phyloP scores from a whole-genome alignment of 495 filamentous ascomycete genomes.

The Parachaetomium inaequale region DNA sequence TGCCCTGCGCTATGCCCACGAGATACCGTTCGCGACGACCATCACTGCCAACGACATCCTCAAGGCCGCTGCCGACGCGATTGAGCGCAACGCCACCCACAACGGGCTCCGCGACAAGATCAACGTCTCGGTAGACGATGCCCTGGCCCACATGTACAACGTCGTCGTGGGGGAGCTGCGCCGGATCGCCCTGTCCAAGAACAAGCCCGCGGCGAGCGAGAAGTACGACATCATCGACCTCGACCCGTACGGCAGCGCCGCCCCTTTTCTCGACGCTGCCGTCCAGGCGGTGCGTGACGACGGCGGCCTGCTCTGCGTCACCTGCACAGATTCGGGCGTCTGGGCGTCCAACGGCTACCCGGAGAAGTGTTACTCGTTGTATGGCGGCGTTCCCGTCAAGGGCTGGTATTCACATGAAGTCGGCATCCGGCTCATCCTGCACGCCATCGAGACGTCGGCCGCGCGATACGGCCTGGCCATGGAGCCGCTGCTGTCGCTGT shows the following conservation, averaged over 20 bases:
- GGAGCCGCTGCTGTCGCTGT: slow-evolving; percentile 86
- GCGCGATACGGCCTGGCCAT: slow-evolving; percentile 85
- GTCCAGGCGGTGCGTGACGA: slow-evolving; percentile 76
- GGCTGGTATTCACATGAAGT: slow-evolving; percentile 82
- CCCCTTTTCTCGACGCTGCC: slow-evolving; percentile 85
- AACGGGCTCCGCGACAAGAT: slow-evolving; percentile 72
- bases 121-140: slow-evolving; percentile 69
- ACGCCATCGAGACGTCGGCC: slow-evolving; percentile 72
- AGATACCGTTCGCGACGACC: slow-evolving; percentile 76
- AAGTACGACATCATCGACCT: slow-evolving; percentile 94
- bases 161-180: slow-evolving; percentile 45
- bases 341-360: slow-evolving; percentile 90
- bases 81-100: slow-evolving; percentile 76
- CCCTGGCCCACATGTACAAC: slow-evolving; percentile 84
- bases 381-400: slow-evolving; percentile 84
- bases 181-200: slow-evolving; percentile 23
- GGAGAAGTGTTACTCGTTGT: slow-evolving; percentile 87
- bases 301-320: slow-evolving; percentile 88
- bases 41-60: slow-evolving; percentile 90
- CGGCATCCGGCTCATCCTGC: slow-evolving; percentile 78
- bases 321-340: slow-evolving; percentile 91
- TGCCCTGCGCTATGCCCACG: slow-evolving; percentile 85
- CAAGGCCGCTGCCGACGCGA: slow-evolving; percentile 69
- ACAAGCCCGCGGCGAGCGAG: slow-evolving; percentile 30
- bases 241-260: slow-evolving; percentile 91